A percentile compares a stretch with the other conserved stretches of the same genome.
These are phyloP conservation scores for Triticum dicoccoides DNA, from an alignment of 176 grass and related monocot species.

Conservation along the genomic window DNA sequence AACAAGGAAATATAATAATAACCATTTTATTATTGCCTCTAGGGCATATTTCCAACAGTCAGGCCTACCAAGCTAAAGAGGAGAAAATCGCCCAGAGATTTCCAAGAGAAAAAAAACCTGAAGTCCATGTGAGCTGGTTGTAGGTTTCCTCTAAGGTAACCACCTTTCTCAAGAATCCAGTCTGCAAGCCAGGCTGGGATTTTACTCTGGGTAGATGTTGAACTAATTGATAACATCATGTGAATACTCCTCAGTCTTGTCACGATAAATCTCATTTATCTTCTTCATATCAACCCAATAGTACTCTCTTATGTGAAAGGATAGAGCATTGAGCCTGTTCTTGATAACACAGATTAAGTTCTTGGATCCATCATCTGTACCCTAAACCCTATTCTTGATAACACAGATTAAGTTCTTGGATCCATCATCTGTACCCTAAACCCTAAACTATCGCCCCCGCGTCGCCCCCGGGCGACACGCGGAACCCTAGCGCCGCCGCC, in stretches of 20 bases:
- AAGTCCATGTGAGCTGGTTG: conserved; percentile 99
- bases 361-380: conserved; percentile 58
- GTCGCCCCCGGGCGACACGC: no score
- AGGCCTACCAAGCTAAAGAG: conserved; percentile 39
- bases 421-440: conserved; percentile 41
- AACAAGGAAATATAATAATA: no score
- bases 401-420: conserved; percentile 64
- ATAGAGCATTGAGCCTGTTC: conserved; percentile 68
- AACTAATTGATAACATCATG: conserved; percentile 87
- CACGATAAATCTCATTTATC: conserved; percentile 89
- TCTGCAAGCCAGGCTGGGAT: conserved; percentile 83
- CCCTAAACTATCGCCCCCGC: no score
- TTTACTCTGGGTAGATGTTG: conserved; percentile 80
- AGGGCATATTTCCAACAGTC: no score
- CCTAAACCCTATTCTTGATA: conserved; percentile 42
- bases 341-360: conserved; percentile 67
- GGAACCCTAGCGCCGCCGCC: no score
- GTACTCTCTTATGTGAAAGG: conserved; percentile 88
- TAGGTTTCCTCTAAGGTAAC: conserved; percentile 70
- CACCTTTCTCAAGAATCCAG: conserved; percentile 37
- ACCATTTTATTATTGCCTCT: no score
- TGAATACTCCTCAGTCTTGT: conserved; percentile 90
- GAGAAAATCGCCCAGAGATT: conserved; percentile 92
- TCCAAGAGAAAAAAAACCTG: conserved; percentile 95
- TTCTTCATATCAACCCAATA: conserved; percentile 93